Evolutionary conservation across 2,329 filamentous ascomycete species (phyloP).

Genomic region (Colletotrichum aenigma): DNA sequence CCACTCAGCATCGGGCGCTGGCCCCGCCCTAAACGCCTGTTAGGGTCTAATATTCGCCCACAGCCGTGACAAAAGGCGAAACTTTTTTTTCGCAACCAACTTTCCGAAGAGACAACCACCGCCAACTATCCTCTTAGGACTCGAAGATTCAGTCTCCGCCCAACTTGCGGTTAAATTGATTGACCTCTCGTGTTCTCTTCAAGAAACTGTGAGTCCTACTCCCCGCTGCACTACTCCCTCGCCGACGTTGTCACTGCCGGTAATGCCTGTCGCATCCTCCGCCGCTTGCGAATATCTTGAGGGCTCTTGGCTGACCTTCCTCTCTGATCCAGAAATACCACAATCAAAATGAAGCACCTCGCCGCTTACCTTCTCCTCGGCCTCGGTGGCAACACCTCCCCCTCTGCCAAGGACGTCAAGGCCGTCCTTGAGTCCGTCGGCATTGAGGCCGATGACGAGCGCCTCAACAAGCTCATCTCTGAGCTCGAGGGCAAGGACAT

Average conservation of each 20-base stretch:
- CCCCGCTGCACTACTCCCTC: neutral
- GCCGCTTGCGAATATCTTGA: conserved; percentile 15
- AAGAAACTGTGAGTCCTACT: conserved; percentile 37
- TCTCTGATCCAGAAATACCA: conserved; percentile 33
- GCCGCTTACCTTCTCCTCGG: conserved; percentile 97
- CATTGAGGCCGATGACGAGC: conserved; percentile 89
- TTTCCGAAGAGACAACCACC: conserved; percentile 20
- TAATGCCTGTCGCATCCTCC: neutral
- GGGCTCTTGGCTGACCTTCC: conserved; percentile 15
- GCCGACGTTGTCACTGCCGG: neutral
- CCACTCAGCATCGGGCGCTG: neutral
- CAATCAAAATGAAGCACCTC: conserved; percentile 97
- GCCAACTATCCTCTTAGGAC: conserved; percentile 61
- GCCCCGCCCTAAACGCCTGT: conserved; percentile 10
- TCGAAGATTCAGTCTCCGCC: conserved; percentile 99
- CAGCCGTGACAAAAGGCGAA: conserved; percentile 23
- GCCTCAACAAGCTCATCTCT: conserved; percentile 82
- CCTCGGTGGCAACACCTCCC: conserved; percentile 90
- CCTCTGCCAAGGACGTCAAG: conserved; percentile 87
- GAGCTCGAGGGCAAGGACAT: conserved; percentile 94
- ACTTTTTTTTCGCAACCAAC: conserved; percentile 26
- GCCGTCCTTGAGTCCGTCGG: conserved; percentile 89
- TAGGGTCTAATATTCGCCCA: conserved; percentile 22
- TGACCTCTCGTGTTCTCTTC: conserved; percentile 85
- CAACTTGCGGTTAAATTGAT: conserved; percentile 99